Percentiles rank a stretch among this genome's conserved stretches.
phyloP scores from a whole-genome alignment of 495 filamentous ascomycete species.

The Penicillium angulare region DNA sequence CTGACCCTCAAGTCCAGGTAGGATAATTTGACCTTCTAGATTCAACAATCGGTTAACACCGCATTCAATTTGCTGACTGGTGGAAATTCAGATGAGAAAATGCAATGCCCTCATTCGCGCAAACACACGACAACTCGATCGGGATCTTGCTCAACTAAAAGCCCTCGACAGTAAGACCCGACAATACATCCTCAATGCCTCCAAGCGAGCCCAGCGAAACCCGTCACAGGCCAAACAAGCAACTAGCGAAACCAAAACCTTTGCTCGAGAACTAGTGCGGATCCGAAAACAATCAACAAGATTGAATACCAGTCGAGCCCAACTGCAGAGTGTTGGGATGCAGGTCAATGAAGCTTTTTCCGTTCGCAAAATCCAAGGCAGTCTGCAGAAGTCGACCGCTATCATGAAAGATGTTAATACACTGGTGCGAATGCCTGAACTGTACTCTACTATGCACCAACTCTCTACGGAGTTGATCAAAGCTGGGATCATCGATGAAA shows the following conservation, averaged over 20 bases:
- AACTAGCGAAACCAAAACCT: slow-evolving; percentile 73
- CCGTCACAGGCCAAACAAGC: slow-evolving; percentile 73
- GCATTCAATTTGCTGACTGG: slow-evolving; percentile 1
- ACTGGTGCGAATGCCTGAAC: slow-evolving; percentile 78
- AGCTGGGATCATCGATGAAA: slow-evolving; percentile 97
- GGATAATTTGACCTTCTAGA: slow-evolving; percentile 5
- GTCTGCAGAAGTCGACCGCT: slow-evolving; percentile 77
- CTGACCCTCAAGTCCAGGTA: slow-evolving; percentile 90
- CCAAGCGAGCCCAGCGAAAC: slow-evolving; percentile 74
- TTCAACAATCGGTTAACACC: background rate
- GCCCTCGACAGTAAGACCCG: slow-evolving; percentile 80
- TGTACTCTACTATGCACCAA: slow-evolving; percentile 88
- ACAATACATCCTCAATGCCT: slow-evolving; percentile 74
- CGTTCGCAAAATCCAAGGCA: slow-evolving; percentile 93
- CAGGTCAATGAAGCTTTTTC: slow-evolving; percentile 97
- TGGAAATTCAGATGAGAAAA: slow-evolving; percentile 75
- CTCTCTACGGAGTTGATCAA: slow-evolving; percentile 83
- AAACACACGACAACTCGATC: slow-evolving; percentile 93
- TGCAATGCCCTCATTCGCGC: slow-evolving; percentile 87
- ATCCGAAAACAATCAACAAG: slow-evolving; percentile 72
- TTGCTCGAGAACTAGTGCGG: slow-evolving; percentile 83
- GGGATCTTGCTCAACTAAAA: slow-evolving; percentile 78
- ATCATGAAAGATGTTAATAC: slow-evolving; percentile 98
- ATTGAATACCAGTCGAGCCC: slow-evolving; percentile 81
- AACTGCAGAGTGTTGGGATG: slow-evolving; percentile 93